Base-by-base conservation (phyloP, 352 stramenopile genomes). In the Blastocystis sp. region DNA sequence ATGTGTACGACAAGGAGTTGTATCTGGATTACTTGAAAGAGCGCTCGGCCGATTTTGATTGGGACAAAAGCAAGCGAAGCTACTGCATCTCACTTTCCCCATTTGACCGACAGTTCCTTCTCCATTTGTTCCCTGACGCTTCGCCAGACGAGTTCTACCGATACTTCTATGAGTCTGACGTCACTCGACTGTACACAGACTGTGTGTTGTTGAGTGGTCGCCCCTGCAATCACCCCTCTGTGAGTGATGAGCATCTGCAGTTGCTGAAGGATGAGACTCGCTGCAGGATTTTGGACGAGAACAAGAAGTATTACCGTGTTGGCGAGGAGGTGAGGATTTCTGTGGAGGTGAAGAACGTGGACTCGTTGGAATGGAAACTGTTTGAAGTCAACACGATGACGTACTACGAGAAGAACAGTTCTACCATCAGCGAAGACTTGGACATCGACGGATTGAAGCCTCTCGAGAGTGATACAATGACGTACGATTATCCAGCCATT, bases 371-470 rank as follows among this genome's bases (percentile, higher is more conserved):
- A n/a, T 43, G 90, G 18, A 30, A 16, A 5, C 39, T 90, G 26
- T 90, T 81, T 55, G 87, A 90, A 53, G 3, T 90, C n/a, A 90
- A 90, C 68, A 90, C 68, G 30, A 30, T 39, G 18, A 55, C 34
- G 7, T 78, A 66, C 68, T 90, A 90, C 75, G 54, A 76, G 37
- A 81, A 90, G 45, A 90, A 73, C 53, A 50, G 50, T n/a, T 39
- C 26, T 24, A 16, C 65, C 4, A 54, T 90, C 4, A 16, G 7
- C 26, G 18, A 47, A 9, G 16, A 18, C 7, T 59, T 90, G 4
- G 87, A 90, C n/a, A 16, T 90, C 37, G 70, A 90, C 13, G 87
- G 87, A 24, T 50, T 90, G 30, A 26, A 78, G 4, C 87, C 87
- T 18, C n/a, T 53, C 6, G 9, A 16, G 13, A 45, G 34, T 2